Evolutionary conservation across 2,329 filamentous ascomycete genomes (phyloP), one percentile per base, ranked within the genome.

Genomic region (Zelopaecilomyces penicillatus): DNA sequence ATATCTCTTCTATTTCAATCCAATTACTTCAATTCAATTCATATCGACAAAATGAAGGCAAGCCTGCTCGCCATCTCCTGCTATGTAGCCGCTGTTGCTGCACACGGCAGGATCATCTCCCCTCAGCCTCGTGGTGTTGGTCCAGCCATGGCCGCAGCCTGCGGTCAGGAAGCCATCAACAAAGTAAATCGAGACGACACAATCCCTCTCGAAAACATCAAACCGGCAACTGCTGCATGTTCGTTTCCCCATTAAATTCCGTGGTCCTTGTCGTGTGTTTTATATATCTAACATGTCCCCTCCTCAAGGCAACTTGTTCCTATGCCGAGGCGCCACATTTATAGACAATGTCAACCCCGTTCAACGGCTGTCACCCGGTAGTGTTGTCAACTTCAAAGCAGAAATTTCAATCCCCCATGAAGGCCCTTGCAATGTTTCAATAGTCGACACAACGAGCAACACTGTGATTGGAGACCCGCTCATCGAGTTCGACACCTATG

Each of bases 401-500:
- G 52, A 50, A 28, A 56, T 73, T 9, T 62, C 66, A 7, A 71
- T 73, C 43, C 65, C 70, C 5, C 69, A 71, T 57, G 67, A 66
- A 12, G 69, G 69, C 0, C 64, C 65, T 10, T 64, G 63, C 57
- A 82, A 82, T 58, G 74, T 82, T 34, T 77, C 73, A 12, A 68
- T 82, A 41, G 69, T 83, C 52, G 67, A 75, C 54, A 74, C 71
- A 8, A 63, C 65, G 33, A 69, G 68, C 51, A 73, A 79, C 63
- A 64, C 58, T 28, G 59, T 77, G 48, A 66, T 82, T 28, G 76
- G 75, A 31, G 47, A 61, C 39, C 69, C 72, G 10, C 65, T 82
- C 50, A 76, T 74, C 48, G 67, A 65, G 51, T 82, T 75, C 61
- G 66, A 70, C 52, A 64, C 63, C 52, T 82, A 81, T 54, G 78